Evolutionary conservation across 2,329 filamentous ascomycete species (phyloP).

Genomic region (Samsoniella hepiali): DNA sequence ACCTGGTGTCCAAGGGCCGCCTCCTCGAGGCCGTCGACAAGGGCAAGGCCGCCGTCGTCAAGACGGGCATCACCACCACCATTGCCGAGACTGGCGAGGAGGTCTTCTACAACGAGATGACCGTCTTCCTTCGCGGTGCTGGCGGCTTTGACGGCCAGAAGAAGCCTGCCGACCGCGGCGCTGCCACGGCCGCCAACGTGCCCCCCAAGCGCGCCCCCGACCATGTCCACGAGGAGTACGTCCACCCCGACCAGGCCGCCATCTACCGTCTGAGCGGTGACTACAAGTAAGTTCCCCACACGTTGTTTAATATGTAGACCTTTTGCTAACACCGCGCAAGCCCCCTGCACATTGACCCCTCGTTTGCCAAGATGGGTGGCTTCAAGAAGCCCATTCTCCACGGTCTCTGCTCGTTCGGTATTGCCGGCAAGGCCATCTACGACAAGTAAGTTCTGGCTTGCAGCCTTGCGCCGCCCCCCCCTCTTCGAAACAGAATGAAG

Average conservation of each 20-base stretch:
- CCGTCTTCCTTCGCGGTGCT: conserved; percentile 86
- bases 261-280: conserved; percentile 92
- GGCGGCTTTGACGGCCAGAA: conserved; percentile 85
- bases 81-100: conserved; percentile 83
- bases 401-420: conserved; percentile 92
- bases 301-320: neutral
- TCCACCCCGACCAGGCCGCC: conserved; percentile 85
- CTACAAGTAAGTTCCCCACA: conserved; percentile 56
- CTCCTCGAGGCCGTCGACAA: conserved; percentile 96
- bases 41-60: conserved; percentile 81
- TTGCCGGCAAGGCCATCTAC: conserved; percentile 86
- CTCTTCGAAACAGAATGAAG: too few relatives aligned
- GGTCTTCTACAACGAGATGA: conserved; percentile 94
- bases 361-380: conserved; percentile 90
- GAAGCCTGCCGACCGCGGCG: conserved; percentile 74
- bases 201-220: conserved; percentile 76
- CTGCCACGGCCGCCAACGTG: conserved; percentile 74
- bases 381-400: conserved; percentile 95
- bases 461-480: too few relatives aligned
- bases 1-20: conserved; percentile 70
- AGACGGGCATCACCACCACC: conserved; percentile 76
- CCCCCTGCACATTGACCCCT: conserved; percentile 91
- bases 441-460: conserved; percentile 45
- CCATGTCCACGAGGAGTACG: conserved; percentile 78
- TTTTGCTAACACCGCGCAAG: conserved; percentile 27